Percentiles rank a stretch among this genome's conserved stretches.
Evolutionary conservation across 139 green algal species (phyloP).

Genomic region (Yamagishiella unicocca): DNA sequence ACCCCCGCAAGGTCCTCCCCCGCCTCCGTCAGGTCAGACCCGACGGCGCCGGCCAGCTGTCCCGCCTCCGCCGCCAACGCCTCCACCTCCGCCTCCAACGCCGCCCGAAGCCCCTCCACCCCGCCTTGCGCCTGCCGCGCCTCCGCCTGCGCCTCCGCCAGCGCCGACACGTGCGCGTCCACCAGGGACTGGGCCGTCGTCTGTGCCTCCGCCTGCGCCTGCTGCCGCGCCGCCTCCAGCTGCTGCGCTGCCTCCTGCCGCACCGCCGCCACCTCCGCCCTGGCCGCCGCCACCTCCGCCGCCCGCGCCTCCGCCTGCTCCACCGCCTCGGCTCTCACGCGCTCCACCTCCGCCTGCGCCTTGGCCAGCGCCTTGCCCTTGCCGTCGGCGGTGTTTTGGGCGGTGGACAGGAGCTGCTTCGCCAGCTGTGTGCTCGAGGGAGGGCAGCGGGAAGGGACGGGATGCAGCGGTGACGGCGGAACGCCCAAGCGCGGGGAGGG

Average conservation of each 20-base stretch:
- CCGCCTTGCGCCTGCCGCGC: neutral
- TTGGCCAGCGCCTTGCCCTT: conserved; percentile 24
- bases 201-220: neutral
- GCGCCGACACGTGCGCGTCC: neutral
- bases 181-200: neutral
- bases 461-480: too few species aligned
- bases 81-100: neutral
- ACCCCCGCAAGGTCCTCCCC: conserved; percentile 5
- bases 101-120: neutral
- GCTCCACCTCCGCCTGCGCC: conserved; percentile 16
- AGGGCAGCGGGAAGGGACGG: too few species aligned
- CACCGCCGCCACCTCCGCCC: neutral
- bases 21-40: neutral
- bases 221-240: neutral
- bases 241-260: neutral
- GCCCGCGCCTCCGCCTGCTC: neutral
- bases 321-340: neutral
- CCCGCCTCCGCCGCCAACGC: conserved; percentile 10
- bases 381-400: neutral
- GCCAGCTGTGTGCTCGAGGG: neutral
- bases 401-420: conserved; percentile 29
- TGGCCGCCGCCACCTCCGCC: neutral
- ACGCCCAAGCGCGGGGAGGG: too few species aligned
- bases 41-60: neutral
- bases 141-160: neutral